phyloP scores from a whole-genome alignment of 768 basidiomycete species.

The Dacryopinax spathularia region DNA sequence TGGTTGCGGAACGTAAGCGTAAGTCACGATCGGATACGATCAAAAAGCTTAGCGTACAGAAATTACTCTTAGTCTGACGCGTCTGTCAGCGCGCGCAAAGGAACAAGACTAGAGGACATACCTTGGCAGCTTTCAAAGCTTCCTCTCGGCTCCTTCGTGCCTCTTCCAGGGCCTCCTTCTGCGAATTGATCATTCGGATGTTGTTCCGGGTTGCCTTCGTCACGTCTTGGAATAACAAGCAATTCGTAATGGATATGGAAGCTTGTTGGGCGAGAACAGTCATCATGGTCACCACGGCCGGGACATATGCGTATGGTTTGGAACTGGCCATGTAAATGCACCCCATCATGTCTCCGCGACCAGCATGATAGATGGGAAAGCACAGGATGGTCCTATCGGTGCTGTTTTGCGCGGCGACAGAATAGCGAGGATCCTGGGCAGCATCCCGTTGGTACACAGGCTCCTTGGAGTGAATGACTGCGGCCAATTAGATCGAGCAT shows the following conservation, averaged over 20 bases:
- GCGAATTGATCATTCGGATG: slow-evolving; percentile 60
- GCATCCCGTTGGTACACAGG: slow-evolving; percentile 47
- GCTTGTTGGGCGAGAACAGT: slow-evolving; percentile 59
- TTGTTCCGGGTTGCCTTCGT: slow-evolving; percentile 62
- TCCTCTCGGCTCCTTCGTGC: slow-evolving; percentile 57
- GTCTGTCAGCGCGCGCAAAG: background rate
- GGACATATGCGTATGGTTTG: slow-evolving; percentile 39
- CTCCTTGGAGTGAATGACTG: slow-evolving; percentile 33
- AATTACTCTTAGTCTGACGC: slow-evolving; percentile 58
- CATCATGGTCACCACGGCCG: slow-evolving; percentile 44
- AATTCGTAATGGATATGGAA: slow-evolving; percentile 60
- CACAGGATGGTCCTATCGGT: slow-evolving; percentile 48
- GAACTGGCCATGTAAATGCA: slow-evolving; percentile 53
- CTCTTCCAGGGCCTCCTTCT: slow-evolving; percentile 52
- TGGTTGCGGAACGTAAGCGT: background rate
- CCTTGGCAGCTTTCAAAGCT: slow-evolving; percentile 60
- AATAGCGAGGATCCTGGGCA: slow-evolving; percentile 49
- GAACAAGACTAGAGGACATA: slow-evolving; percentile 15
- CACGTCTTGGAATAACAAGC: slow-evolving; percentile 58
- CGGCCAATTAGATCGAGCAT: background rate
- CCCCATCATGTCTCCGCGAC: slow-evolving; percentile 61
- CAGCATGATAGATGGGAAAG: slow-evolving; percentile 51
- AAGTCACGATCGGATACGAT: too few species aligned
- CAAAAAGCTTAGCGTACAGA: slow-evolving; percentile 18
- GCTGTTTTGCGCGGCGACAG: slow-evolving; percentile 46